phyloP scores from a whole-genome alignment of 163 green algal species.

The Scenedesmus sp. region DNA sequence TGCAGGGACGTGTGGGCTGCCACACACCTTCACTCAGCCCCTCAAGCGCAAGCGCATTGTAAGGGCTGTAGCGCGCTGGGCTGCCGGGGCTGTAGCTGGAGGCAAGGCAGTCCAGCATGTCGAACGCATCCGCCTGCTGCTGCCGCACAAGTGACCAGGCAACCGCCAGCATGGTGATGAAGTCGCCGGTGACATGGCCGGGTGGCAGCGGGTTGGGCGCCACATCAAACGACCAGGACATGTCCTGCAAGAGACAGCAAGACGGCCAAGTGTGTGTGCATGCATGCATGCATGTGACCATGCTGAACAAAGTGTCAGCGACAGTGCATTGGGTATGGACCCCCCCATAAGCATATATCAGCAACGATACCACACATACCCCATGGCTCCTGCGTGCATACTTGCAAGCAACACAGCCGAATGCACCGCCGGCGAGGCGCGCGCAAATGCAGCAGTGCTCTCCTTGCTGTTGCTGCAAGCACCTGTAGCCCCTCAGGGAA shows the following conservation, averaged over 20 bases:
- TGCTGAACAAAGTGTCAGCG: too few species aligned
- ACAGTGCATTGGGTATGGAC: too few species aligned
- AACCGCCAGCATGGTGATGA: conserved; percentile 27
- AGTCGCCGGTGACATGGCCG: conserved; percentile 43
- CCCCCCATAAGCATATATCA: too few species aligned
- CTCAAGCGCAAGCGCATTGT: conserved; percentile 37
- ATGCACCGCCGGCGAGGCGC: background rate
- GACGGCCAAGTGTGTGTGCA: too few species aligned
- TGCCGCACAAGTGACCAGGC: background rate
- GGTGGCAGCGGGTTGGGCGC: conserved; percentile 5
- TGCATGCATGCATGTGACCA: too few species aligned
- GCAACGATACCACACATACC: too few species aligned
- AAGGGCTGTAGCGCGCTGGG: conserved; percentile 25
- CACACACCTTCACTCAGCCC: background rate
- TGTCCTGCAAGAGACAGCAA: background rate
- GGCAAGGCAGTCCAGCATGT: conserved; percentile 19
- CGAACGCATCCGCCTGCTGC: background rate
- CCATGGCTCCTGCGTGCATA: too few species aligned
- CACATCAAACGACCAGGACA: conserved; percentile 38
- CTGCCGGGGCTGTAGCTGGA: conserved; percentile 30
- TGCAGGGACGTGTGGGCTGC: background rate
- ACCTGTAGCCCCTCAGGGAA: conserved; percentile 46
- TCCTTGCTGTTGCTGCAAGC: background rate
- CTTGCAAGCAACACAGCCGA: background rate
- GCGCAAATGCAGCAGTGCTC: too few species aligned